A percentile compares a stretch with the other conserved stretches of the same genome.
Conservation (phyloP, 2,329 filamentous ascomycete species). For the Daldinia sp. region DNA sequence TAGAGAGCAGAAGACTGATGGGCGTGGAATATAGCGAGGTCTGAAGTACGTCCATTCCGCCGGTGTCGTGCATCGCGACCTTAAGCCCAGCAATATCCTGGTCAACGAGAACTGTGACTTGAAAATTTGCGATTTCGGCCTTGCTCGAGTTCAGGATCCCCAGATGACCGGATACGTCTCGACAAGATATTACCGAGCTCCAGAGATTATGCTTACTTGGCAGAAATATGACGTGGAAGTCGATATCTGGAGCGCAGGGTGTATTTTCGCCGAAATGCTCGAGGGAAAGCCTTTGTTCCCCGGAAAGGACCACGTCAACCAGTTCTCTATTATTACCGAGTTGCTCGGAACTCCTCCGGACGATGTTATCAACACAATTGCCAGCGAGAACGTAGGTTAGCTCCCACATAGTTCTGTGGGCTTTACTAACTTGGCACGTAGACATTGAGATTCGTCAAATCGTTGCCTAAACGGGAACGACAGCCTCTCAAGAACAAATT, state of each 20-base stretch:
- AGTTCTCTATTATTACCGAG: conserved; percentile 99
- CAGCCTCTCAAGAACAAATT: conserved; percentile 90
- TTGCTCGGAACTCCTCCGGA: conserved; percentile 94
- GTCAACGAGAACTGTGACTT: conserved; percentile 99
- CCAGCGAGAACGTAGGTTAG: conserved; percentile 86
- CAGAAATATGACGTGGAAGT: conserved; percentile 99
- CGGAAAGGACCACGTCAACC: conserved; percentile 98
- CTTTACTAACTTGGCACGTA: conserved; percentile 50
- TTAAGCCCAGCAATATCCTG: conserved; percentile 98
- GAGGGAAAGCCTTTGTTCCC: conserved; percentile 98
- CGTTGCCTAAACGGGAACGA: conserved; percentile 91
- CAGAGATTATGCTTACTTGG: conserved; percentile 99
- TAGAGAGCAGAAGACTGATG: conserved; percentile 5
- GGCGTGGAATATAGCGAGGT: conserved; percentile 70
- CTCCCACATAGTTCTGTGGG: background rate
- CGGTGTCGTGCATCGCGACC: conserved; percentile 94
- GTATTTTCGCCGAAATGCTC: conserved; percentile 99
- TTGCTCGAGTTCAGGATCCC: conserved; percentile 96
- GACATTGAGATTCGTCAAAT: conserved; percentile 97
- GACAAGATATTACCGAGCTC: conserved; percentile 96
- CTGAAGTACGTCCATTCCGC: conserved; percentile 99
- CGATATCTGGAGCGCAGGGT: conserved; percentile 98
- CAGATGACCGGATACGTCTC: conserved; percentile 99
- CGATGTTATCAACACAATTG: conserved; percentile 98
- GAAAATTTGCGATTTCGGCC: conserved; percentile 98